Conservation (phyloP, 208 protist species). For the Leptomonas pyrrhocoris region DNA sequence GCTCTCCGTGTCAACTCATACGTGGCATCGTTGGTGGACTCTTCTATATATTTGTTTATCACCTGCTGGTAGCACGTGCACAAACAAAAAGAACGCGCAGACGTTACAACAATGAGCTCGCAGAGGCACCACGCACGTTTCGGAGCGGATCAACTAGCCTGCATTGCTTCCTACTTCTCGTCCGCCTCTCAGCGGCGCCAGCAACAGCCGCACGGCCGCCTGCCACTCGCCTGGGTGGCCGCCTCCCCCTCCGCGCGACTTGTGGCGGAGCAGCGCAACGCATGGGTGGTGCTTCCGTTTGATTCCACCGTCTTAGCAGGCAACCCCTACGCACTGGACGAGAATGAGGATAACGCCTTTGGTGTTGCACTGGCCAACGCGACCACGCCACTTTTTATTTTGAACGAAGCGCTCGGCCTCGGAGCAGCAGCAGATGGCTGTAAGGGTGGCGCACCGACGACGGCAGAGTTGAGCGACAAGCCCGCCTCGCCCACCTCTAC, state of each 20-base stretch:
- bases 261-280: constrained; percentile 45
- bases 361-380: constrained; percentile 38
- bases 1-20: too few species aligned
- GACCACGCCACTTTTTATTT: constrained; percentile 28
- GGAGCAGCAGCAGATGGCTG: background rate
- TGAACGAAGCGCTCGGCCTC: constrained; percentile 17
- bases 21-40: background rate
- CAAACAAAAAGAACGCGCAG: background rate
- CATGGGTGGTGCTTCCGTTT: constrained; percentile 40
- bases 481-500: background rate
- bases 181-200: constrained; percentile 15
- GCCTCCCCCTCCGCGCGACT: constrained; percentile 41
- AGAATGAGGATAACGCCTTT: constrained; percentile 17
- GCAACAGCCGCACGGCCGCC: constrained; percentile 27
- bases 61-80: background rate
- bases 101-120: background rate
- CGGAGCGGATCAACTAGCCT: constrained; percentile 14
- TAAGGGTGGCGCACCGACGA: background rate
- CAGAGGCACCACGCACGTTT: background rate
- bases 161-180: constrained; percentile 29
- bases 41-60: background rate
- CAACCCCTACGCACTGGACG: background rate
- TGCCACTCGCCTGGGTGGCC: constrained; percentile 48
- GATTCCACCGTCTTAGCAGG: constrained; percentile 12
- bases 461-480: background rate